These are phyloP conservation scores for Aureococcus anophagefferens DNA, from an alignment of 108 stramenopile species.

Conservation along the genomic window DNA sequence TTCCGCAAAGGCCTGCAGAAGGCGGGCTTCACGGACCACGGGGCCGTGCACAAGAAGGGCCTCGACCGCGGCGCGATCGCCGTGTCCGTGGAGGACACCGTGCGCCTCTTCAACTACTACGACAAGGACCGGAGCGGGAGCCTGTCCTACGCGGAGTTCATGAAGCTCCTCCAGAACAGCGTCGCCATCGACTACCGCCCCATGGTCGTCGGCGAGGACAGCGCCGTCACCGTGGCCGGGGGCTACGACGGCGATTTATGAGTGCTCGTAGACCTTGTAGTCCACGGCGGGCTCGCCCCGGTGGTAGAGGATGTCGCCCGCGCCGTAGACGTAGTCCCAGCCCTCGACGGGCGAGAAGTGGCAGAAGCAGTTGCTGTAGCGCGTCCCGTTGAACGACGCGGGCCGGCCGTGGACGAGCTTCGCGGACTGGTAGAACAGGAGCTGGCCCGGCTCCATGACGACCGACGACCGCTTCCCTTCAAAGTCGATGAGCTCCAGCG, in stretches of 20 bases:
- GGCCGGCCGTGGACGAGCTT: slow-evolving; percentile 71
- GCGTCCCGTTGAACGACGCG: slow-evolving; percentile 52
- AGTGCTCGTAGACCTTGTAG: no score
- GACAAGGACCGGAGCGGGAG: slow-evolving; percentile 8
- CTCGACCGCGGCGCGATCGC: background rate
- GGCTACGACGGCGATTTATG: no score
- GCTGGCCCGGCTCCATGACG: slow-evolving; percentile 59
- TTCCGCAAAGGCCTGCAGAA: slow-evolving; percentile 10
- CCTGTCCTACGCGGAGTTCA: slow-evolving; percentile 13
- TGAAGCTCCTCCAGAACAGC: background rate
- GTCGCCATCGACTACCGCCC: no score
- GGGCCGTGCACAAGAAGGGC: no score
- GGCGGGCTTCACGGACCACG: background rate
- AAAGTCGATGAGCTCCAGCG: slow-evolving; percentile 64
- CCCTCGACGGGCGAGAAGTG: slow-evolving; percentile 61
- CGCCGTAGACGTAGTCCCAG: no score
- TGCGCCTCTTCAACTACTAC: slow-evolving; percentile 9
- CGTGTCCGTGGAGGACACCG: background rate
- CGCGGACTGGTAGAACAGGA: slow-evolving; percentile 78
- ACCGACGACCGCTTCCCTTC: slow-evolving; percentile 50
- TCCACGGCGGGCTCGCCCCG: no score
- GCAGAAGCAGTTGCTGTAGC: slow-evolving; percentile 75
- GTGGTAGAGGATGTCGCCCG: no score
- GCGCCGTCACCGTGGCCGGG: no score
- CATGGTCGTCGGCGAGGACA: no score